Evolutionary conservation across 148 eudicot species (phyloP).

Genomic region (Vaccinium corymbosum): DNA sequence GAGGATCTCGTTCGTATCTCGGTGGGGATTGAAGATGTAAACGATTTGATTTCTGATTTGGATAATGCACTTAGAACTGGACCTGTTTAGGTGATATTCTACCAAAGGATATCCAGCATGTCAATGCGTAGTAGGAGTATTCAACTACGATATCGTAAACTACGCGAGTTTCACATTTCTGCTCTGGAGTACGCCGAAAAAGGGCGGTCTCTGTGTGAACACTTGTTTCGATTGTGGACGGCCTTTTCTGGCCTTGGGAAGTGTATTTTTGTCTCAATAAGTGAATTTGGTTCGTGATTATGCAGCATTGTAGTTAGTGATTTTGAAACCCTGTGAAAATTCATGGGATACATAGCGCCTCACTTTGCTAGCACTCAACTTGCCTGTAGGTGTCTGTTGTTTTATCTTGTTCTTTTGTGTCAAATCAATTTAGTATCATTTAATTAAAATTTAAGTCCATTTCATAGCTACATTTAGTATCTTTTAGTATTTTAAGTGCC

Average conservation of each 20-base stretch:
- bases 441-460: too few relatives aligned
- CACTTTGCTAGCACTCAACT: too few relatives aligned
- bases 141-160: background rate
- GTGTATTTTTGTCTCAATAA: background rate
- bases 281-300: background rate
- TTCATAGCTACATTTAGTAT: too few relatives aligned
- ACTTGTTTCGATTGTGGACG: background rate
- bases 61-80: conserved; percentile 75
- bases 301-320: too few relatives aligned
- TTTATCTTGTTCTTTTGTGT: too few relatives aligned
- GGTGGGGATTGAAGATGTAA: conserved; percentile 87
- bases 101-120: background rate
- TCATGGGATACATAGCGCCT: too few relatives aligned
- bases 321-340: too few relatives aligned
- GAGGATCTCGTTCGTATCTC: conserved; percentile 94
- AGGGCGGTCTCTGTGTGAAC: background rate
- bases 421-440: too few relatives aligned
- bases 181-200: background rate
- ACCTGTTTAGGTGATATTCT: conserved; percentile 26
- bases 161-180: background rate
- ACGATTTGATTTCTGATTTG: conserved; percentile 81
- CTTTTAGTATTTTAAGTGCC: too few relatives aligned
- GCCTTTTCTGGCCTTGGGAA: background rate
- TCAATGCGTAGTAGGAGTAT: too few relatives aligned
- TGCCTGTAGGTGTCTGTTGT: too few relatives aligned